Evolutionary conservation across 331 rosid genomes (phyloP), one percentile per base, ranked within the genome.

Genomic region (Spiraea crenata): DNA sequence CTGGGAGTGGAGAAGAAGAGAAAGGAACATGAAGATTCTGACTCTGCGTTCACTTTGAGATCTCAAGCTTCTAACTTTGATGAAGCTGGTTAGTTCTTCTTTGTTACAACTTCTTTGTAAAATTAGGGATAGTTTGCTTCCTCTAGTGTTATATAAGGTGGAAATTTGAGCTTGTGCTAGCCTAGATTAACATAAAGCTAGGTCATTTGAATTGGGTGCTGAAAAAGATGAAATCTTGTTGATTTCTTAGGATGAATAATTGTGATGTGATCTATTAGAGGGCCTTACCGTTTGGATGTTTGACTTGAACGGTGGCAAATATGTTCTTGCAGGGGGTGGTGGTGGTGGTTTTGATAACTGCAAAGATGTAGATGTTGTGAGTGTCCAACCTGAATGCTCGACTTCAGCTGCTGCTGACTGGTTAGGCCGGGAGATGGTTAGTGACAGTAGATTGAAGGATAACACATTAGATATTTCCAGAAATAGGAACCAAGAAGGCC

Each of bases 301-400:
- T 77, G 68, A 79, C 59, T 82, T 20, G 48, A 55, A 55, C 70
- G 45, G 47, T 66, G 35, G 52, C 69, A 14, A 67, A 63, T 71
- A 52, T 74, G 16, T 62, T 56, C 81, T 42, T 72, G 48, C 82
- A 64, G 57, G 85, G 86, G 99, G 96, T 74, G 84, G 31, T 25
- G n/a, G n/a, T n/a, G 31, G 82, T 58, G 80, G 82, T 74, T 85
- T 84, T 78, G 96, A 93, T 80, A 78, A 80, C 38, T 90, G 86
- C 83, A 91, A 93, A 80, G 91, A 90, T 66, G 99, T 91, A 19
- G 96, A 87, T 77, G 90, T 93, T 76, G 95, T 91, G 80, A 93
- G 92, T 56, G 81, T 93, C 63, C 86, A 80, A 80, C 90, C 96
- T 45, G 89, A 85, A 52, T 90, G 82, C 76, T 71, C 88, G 12